These are phyloP conservation scores for Termitomyces heimii DNA, from an alignment of 768 basidiomycete species.

Conservation along the genomic window DNA sequence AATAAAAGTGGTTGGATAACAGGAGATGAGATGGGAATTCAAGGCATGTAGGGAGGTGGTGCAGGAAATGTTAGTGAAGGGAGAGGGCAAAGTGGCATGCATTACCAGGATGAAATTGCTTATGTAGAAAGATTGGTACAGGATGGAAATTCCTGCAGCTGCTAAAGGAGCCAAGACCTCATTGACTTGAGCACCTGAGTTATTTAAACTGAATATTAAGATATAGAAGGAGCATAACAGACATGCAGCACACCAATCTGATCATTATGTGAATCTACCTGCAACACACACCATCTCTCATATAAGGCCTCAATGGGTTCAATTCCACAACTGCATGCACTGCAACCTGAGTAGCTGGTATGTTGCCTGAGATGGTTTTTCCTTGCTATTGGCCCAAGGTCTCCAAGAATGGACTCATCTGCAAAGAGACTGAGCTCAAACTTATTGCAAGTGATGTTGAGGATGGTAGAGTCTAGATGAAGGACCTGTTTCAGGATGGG, in stretches of 20 bases:
- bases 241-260: conserved; percentile 44
- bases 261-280: conserved; percentile 77
- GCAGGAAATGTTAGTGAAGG: conserved; percentile 14
- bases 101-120: conserved; percentile 75
- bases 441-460: conserved; percentile 74
- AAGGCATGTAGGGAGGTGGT: conserved; percentile 8
- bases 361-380: conserved; percentile 46
- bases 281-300: conserved; percentile 74
- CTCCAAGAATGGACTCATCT: conserved; percentile 46
- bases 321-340: conserved; percentile 18
- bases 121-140: conserved; percentile 80
- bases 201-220: conserved; percentile 33
- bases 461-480: conserved; percentile 57
- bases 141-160: conserved; percentile 71
- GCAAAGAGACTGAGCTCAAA: conserved; percentile 75
- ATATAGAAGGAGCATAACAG: not conserved
- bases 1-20: not conserved
- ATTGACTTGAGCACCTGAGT: conserved; percentile 65
- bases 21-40: conserved; percentile 7
- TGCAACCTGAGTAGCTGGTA: conserved; percentile 25
- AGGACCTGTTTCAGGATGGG: conserved; percentile 67
- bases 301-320: conserved; percentile 65
- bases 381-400: conserved; percentile 57
- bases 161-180: conserved; percentile 75
- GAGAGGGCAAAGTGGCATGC: conserved; percentile 18